Percentiles rank a stretch among this genome's conserved stretches.
Evolutionary conservation across 371 early-diverging fungal species (phyloP).

Genomic region (Saksenaea vasiformis): DNA sequence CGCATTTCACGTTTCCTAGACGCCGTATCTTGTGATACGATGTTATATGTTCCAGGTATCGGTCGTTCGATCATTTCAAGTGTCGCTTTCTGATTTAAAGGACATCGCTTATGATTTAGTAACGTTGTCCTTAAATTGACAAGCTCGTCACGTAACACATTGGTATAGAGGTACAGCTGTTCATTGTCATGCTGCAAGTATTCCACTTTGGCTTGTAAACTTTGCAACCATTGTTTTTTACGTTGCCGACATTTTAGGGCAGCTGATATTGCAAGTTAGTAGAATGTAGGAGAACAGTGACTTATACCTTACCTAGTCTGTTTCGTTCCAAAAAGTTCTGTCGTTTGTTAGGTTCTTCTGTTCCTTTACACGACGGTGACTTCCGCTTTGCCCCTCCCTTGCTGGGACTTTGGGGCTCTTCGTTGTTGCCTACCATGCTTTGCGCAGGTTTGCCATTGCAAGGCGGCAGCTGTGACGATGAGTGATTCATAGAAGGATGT

Average conservation of each 20-base stretch:
- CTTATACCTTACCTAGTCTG: constrained; percentile 64
- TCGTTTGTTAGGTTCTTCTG: constrained; percentile 67
- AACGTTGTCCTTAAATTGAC: constrained; percentile 50
- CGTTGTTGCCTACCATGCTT: no score
- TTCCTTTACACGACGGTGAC: constrained; percentile 18
- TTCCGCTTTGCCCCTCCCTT: constrained; percentile 13
- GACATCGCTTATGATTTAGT: constrained; percentile 57
- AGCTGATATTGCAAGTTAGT: constrained; percentile 33
- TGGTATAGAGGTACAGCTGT: constrained; percentile 41
- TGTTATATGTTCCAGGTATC: background rate
- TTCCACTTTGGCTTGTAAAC: constrained; percentile 61
- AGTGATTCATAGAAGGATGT: background rate
- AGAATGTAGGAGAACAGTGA: background rate
- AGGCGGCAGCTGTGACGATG: background rate
- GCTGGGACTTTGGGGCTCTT: background rate
- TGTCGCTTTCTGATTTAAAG: constrained; percentile 32
- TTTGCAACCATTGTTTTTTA: constrained; percentile 62
- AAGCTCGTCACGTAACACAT: constrained; percentile 50
- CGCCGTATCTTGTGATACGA: background rate
- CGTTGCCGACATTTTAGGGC: constrained; percentile 72
- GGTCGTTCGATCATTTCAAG: background rate
- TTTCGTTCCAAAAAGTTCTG: constrained; percentile 84
- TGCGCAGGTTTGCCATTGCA: background rate
- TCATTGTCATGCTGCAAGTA: constrained; percentile 54
- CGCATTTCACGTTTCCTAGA: background rate